Percentiles rank a stretch among this genome's conserved stretches.
Conservation (phyloP, 352 stramenopile genomes). For the Phytophthora pistaciae region DNA sequence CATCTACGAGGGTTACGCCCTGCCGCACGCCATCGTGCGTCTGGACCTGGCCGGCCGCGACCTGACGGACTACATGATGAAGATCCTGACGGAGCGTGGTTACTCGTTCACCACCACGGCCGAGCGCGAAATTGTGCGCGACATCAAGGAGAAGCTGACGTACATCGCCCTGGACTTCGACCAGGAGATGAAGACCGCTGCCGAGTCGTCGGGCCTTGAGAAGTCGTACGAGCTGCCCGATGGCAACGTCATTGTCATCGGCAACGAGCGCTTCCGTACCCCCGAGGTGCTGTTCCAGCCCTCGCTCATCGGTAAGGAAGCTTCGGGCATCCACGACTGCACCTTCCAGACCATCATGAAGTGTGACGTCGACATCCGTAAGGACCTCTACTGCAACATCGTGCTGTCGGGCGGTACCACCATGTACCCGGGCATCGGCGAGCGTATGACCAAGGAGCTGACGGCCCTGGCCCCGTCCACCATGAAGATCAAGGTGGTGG, state of each 20-base stretch:
- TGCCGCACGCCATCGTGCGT: slow-evolving; percentile 95
- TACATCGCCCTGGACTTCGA: slow-evolving; percentile 96
- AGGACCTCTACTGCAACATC: slow-evolving; percentile 97
- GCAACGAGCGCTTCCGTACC: slow-evolving; percentile 96
- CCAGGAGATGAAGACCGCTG: slow-evolving; percentile 93
- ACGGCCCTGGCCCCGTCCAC: slow-evolving; percentile 86
- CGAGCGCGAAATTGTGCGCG: slow-evolving; percentile 94
- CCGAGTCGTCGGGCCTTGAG: slow-evolving; percentile 80
- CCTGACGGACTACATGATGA: slow-evolving; percentile 97
- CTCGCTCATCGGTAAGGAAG: slow-evolving; percentile 93
- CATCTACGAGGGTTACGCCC: slow-evolving; percentile 97
- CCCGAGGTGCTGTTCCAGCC: slow-evolving; percentile 97
- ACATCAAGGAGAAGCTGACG: slow-evolving; percentile 99
- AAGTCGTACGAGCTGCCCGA: slow-evolving; percentile 98
- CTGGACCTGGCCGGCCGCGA: slow-evolving; percentile 95
- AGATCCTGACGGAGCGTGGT: slow-evolving; percentile 95
- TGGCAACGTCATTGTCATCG: slow-evolving; percentile 97
- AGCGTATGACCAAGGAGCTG: slow-evolving; percentile 96
- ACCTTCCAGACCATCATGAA: slow-evolving; percentile 89
- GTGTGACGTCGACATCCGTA: slow-evolving; percentile 93
- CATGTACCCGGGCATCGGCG: slow-evolving; percentile 96
- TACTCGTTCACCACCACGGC: slow-evolving; percentile 96
- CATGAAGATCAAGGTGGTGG: slow-evolving; percentile 98
- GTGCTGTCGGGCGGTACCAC: slow-evolving; percentile 97
- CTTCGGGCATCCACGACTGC: slow-evolving; percentile 83